phyloP scores from a whole-genome alignment of 257 asterid species.

The Verbascum thapsus region DNA sequence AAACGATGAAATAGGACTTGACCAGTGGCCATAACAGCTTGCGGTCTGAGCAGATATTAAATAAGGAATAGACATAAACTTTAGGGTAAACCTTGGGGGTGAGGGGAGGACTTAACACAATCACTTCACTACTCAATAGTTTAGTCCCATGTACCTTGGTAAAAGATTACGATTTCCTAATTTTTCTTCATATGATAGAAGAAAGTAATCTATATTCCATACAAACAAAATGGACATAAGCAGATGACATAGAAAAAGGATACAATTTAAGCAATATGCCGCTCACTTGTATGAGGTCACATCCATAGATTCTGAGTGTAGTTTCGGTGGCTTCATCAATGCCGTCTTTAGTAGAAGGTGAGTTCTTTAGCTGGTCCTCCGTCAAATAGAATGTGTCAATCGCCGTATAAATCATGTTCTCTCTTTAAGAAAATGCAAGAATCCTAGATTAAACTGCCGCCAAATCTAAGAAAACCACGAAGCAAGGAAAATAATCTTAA shows the following conservation, averaged over 20 bases:
- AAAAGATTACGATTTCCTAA: neutral
- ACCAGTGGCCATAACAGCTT: slow-evolving; percentile 98
- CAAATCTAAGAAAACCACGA: slow-evolving; percentile 1
- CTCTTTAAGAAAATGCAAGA: slow-evolving; percentile 25
- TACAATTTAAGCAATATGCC: slow-evolving; percentile 92
- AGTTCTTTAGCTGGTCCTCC: slow-evolving; percentile 72
- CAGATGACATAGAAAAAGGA: slow-evolving; percentile 46
- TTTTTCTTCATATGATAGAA: neutral
- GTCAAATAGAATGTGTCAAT: slow-evolving; percentile 87
- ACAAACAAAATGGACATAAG: slow-evolving; percentile 1
- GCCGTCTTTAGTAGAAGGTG: slow-evolving; percentile 85
- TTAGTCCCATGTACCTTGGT: neutral
- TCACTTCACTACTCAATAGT: slow-evolving; percentile 4
- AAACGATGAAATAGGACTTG: slow-evolving; percentile 96
- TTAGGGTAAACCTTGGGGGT: slow-evolving; percentile 7
- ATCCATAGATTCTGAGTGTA: slow-evolving; percentile 84
- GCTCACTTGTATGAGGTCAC: slow-evolving; percentile 94
- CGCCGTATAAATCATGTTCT: slow-evolving; percentile 79
- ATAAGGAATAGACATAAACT: slow-evolving; percentile 46
- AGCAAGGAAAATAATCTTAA: no score
- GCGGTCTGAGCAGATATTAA: slow-evolving; percentile 64
- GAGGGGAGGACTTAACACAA: slow-evolving; percentile 2
- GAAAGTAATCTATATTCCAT: no score
- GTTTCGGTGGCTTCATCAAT: slow-evolving; percentile 82
- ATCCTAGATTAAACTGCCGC: slow-evolving; percentile 34